Conservation (phyloP, 1,284 basidiomycete genomes). For the Pterulicium gracile region DNA sequence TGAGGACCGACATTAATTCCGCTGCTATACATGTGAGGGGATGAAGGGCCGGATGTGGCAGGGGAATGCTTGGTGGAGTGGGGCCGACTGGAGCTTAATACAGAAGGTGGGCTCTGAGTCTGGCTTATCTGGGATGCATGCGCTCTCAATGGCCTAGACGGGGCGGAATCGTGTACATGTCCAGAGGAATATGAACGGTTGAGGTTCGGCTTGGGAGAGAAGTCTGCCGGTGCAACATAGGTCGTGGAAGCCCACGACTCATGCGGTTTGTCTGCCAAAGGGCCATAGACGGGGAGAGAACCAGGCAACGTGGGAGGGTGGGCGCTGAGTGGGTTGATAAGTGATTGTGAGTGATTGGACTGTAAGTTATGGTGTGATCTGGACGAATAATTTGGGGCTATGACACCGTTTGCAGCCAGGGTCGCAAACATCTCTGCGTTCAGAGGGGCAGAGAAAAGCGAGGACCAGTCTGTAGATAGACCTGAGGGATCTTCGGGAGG, state of each 20-base stretch:
- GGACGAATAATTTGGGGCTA: conserved; percentile 20
- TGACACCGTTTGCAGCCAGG: conserved; percentile 27
- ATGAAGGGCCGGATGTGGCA: conserved; percentile 4
- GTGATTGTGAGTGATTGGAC: no score
- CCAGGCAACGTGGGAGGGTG: no score
- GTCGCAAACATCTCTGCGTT: conserved; percentile 15
- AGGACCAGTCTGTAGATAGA: conserved; percentile 12
- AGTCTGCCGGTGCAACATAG: conserved; percentile 10
- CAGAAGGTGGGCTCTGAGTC: no score
- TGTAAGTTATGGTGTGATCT: conserved; percentile 12
- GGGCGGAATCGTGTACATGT: no score
- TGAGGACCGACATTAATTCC: not conserved
- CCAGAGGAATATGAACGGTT: conserved; percentile 6
- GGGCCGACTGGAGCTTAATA: no score
- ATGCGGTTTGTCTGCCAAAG: conserved; percentile 3
- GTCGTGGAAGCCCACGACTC: conserved; percentile 10
- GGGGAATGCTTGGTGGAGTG: conserved; percentile 14
- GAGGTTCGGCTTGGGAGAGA: conserved; percentile 18
- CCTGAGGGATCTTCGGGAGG: not conserved
- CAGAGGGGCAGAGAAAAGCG: conserved; percentile 14
- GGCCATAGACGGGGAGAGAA: no score
- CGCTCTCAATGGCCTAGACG: no score
- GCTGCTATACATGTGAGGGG: conserved; percentile 3
- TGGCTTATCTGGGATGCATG: no score
- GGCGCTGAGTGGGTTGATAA: conserved; percentile 7